phyloP scores from a whole-genome alignment of 371 early-diverging fungal genomes.

The Coemansia sp. region DNA sequence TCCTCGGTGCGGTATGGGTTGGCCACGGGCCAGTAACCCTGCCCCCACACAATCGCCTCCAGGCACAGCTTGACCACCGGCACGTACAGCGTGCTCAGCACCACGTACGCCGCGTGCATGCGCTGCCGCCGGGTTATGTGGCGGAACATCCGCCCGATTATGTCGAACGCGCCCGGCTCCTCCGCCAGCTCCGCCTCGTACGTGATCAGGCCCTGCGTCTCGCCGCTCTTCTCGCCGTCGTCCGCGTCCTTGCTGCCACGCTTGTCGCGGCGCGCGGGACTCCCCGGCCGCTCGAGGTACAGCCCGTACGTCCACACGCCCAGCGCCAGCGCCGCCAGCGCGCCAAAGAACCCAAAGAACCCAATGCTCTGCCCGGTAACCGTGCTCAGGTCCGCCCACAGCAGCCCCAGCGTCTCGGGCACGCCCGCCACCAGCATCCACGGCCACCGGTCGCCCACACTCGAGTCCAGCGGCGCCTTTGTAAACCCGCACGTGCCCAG shows the following conservation, averaged over 20 bases:
- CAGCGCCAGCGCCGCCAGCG: constrained; percentile 45
- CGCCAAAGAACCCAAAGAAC: constrained; percentile 53
- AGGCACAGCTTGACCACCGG: constrained; percentile 60
- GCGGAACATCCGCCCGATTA: constrained; percentile 37
- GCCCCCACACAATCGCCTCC: constrained; percentile 60
- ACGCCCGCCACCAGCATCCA: constrained; percentile 53
- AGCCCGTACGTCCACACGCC: constrained; percentile 38
- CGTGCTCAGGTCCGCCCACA: constrained; percentile 52
- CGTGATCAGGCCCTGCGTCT: constrained; percentile 17
- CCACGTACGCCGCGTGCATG: constrained; percentile 51
- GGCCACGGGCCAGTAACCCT: constrained; percentile 58
- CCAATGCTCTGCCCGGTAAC: constrained; percentile 55
- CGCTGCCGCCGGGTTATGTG: constrained; percentile 31
- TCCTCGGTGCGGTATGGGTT: constrained; percentile 57
- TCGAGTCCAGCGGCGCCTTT: constrained; percentile 48
- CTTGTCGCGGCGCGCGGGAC: constrained; percentile 23
- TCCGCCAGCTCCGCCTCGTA: constrained; percentile 35
- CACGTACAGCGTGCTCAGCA: constrained; percentile 59
- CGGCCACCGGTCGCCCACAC: constrained; percentile 49
- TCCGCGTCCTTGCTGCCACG: constrained; percentile 44
- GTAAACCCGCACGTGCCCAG: constrained; percentile 40
- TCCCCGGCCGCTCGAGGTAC: constrained; percentile 20
- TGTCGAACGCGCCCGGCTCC: constrained; percentile 29
- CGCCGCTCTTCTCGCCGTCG: constrained; percentile 22
- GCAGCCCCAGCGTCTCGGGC: constrained; percentile 54